Conservation (phyloP, 2,329 filamentous ascomycete species). For the Aspergillus sp. region DNA sequence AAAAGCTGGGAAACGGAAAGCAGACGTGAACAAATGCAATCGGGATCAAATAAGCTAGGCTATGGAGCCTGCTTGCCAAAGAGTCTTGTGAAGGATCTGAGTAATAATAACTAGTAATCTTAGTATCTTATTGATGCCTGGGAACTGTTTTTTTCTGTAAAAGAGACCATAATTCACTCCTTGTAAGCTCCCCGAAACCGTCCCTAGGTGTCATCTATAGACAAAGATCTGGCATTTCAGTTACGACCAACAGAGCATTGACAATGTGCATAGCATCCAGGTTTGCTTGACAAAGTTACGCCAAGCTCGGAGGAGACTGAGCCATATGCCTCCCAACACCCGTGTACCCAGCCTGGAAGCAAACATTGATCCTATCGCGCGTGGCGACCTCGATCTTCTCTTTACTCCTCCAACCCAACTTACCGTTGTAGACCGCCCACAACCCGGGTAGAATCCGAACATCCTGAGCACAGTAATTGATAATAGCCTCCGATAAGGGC, state of each 20-base stretch:
- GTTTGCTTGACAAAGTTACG: not conserved
- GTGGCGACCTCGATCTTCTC: conserved; percentile 1
- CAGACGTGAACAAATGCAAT: no score
- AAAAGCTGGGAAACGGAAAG: no score
- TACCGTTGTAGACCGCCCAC: conserved; percentile 1
- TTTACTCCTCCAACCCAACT: not conserved
- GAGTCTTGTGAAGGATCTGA: no score
- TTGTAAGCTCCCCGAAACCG: no score
- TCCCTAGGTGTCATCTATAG: no score
- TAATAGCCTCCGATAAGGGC: conserved; percentile 1
- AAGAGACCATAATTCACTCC: no score
- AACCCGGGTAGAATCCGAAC: not conserved
- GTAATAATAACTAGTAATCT: no score
- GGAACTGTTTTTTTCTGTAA: no score
- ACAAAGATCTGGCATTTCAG: no score
- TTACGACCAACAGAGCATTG: not conserved
- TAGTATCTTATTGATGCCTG: no score
- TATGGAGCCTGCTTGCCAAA: no score
- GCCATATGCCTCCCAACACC: conserved; percentile 1
- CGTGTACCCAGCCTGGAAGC: not conserved
- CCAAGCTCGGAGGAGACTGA: not conserved
- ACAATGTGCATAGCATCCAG: not conserved
- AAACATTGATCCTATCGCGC: not conserved
- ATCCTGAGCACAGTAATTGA: conserved; percentile 5
- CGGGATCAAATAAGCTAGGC: no score